Evolutionary conservation across 352 stramenopile genomes (phyloP).

Genomic region (Pythium graminicola): DNA sequence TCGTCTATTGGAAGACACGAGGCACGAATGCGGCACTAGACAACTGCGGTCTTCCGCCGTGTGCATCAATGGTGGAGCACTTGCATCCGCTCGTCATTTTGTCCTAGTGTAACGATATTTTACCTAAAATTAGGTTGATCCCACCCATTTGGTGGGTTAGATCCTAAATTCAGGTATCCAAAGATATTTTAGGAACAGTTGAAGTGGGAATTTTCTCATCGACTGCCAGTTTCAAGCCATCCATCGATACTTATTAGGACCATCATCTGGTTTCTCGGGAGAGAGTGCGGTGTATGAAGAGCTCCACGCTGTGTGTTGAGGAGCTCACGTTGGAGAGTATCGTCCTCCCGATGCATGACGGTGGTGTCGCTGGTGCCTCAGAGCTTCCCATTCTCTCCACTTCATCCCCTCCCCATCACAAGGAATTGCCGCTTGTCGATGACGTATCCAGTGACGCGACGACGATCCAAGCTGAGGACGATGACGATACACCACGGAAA

Average conservation of each 20-base stretch:
- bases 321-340: constrained; percentile 17
- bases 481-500: neutral
- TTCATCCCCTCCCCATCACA: neutral
- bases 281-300: constrained; percentile 12
- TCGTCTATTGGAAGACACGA: neutral
- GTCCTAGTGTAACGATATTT: neutral
- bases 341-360: constrained; percentile 2
- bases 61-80: no score
- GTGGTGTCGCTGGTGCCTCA: neutral
- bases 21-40: neutral
- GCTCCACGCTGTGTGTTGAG: constrained; percentile 11
- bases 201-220: constrained; percentile 10
- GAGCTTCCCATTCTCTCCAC: constrained; percentile 13
- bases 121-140: neutral
- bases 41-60: neutral
- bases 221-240: neutral
- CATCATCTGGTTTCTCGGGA: constrained; percentile 7
- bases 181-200: constrained; percentile 5
- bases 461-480: neutral
- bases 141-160: neutral
- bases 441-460: neutral
- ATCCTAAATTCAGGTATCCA: neutral
- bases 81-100: neutral
- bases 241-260: neutral
- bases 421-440: neutral